Evolutionary conservation across 345 rosid genomes (phyloP).

Genomic region (Populus davidiana): DNA sequence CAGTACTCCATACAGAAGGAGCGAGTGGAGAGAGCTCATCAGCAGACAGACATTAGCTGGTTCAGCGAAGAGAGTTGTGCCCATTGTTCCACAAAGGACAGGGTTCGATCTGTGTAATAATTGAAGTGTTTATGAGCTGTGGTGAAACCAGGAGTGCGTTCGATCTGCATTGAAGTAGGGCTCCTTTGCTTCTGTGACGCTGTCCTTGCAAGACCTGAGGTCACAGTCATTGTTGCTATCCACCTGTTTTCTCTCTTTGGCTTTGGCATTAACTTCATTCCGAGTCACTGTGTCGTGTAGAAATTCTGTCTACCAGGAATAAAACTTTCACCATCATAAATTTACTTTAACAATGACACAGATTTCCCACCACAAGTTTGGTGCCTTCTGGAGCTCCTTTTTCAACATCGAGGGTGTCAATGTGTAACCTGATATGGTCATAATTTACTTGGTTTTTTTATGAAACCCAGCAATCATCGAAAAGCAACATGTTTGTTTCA

Average conservation of each 20-base stretch:
- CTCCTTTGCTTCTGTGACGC: not conserved
- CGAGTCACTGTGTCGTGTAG: too few species aligned
- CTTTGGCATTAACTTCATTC: too few species aligned
- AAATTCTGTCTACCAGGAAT: too few species aligned
- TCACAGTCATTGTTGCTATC: not conserved
- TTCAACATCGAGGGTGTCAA: too few species aligned
- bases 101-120: constrained; percentile 10
- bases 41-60: constrained; percentile 23
- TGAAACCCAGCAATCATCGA: too few species aligned
- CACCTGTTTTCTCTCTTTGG: too few species aligned
- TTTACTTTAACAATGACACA: too few species aligned
- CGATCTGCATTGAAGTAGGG: not conserved
- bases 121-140: constrained; percentile 21
- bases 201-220: not conserved
- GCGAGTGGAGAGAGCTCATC: constrained; percentile 1
- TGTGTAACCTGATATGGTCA: too few species aligned
- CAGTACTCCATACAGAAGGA: not conserved
- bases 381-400: too few species aligned
- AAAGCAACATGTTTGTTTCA: not conserved
- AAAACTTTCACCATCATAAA: too few species aligned
- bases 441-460: too few species aligned
- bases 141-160: constrained; percentile 13
- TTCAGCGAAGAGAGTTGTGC: constrained; percentile 27
- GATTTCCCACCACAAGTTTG: too few species aligned
- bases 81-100: constrained; percentile 22